A percentile compares a stretch with the other conserved stretches of the same genome.
Evolutionary conservation across 169 alveolate genomes (phyloP).

Genomic region (Plasmodium sp.): DNA sequence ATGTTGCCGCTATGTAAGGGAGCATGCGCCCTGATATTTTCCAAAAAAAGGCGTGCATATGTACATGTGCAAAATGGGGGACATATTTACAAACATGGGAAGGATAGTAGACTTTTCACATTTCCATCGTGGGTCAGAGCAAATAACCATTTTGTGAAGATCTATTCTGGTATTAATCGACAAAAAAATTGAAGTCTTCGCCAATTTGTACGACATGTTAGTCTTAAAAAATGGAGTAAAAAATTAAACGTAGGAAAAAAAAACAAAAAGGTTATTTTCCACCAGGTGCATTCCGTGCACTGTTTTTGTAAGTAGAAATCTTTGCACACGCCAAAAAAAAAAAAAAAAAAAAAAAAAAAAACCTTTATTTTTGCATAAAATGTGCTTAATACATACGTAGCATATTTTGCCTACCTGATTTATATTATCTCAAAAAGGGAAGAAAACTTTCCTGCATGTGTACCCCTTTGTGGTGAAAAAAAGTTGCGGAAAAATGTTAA

Average conservation of each 20-base stretch:
- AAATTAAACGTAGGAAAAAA: not conserved
- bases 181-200: not conserved
- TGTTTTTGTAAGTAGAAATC: not conserved
- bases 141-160: not conserved
- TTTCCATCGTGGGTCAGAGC: not conserved
- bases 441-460: not conserved
- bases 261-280: not conserved
- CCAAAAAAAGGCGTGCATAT: not conserved
- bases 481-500: not conserved
- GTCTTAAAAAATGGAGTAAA: not conserved
- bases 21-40: not conserved
- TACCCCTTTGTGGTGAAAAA: not conserved
- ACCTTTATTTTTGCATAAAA: not conserved
- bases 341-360: constrained; percentile 14
- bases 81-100: not conserved
- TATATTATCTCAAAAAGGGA: not conserved
- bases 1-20: not conserved
- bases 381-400: not conserved
- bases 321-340: constrained; percentile 2
- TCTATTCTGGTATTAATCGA: not conserved
- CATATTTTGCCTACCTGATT: not conserved
- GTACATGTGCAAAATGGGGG: not conserved
- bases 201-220: not conserved
- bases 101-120: not conserved
- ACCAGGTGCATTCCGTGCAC: not conserved